Evolutionary conservation across 371 early-diverging fungal species (phyloP).

Genomic region (Mortierella sp.): DNA sequence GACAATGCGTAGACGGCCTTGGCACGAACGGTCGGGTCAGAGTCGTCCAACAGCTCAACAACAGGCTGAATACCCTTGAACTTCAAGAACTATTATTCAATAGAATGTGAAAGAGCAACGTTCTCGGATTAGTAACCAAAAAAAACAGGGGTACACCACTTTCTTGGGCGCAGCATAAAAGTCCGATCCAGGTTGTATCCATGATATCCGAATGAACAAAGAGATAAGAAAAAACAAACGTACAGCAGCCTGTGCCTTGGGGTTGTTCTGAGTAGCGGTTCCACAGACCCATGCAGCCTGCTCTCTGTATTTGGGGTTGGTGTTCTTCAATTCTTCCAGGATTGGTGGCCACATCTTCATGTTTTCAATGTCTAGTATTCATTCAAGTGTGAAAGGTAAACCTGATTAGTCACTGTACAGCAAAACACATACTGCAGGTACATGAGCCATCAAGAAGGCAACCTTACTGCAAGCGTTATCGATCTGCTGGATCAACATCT

Average conservation of each 20-base stretch:
- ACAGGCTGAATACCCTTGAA: conserved; percentile 73
- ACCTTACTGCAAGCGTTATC: conserved; percentile 92
- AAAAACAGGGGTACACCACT: conserved; percentile 18
- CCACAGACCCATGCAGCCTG: conserved; percentile 93
- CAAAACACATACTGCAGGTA: not conserved
- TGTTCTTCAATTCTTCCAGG: conserved; percentile 67
- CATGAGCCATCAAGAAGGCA: not conserved
- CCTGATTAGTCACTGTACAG: not conserved
- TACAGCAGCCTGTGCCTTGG: conserved; percentile 85
- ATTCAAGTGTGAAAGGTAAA: not conserved
- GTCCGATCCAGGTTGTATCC: not conserved
- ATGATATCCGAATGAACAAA: not conserved
- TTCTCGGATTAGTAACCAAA: not conserved
- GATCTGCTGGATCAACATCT: conserved; percentile 94
- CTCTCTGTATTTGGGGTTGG: conserved; percentile 74
- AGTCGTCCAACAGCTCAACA: conserved; percentile 69
- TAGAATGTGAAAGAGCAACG: conserved; percentile 19
- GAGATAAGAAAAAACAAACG: not conserved
- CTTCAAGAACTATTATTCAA: conserved; percentile 69
- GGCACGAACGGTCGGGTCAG: conserved; percentile 70
- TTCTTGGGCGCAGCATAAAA: conserved; percentile 9
- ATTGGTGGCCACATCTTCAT: conserved; percentile 91
- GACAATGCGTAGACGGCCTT: conserved; percentile 89
- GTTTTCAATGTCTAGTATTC: conserved; percentile 80
- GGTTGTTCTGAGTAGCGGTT: conserved; percentile 96